These are phyloP conservation scores for Prunella vulgaris DNA, from an alignment of 257 asterid species.

Conservation along the genomic window DNA sequence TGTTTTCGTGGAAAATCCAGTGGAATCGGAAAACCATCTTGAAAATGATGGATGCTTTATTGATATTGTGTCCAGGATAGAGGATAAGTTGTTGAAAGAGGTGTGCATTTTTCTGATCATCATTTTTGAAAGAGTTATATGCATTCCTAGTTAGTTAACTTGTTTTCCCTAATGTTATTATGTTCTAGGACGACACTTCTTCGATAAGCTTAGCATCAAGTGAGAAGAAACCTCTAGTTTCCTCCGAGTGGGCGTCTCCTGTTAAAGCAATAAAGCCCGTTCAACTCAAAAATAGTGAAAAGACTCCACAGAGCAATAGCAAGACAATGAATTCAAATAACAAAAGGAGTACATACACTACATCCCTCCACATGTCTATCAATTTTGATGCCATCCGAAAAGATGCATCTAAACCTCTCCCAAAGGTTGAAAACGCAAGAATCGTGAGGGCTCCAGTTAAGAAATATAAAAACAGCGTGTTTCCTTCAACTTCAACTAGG, in stretches of 20 bases:
- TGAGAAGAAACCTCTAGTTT: slow-evolving; percentile 26
- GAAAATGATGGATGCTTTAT: slow-evolving; percentile 19
- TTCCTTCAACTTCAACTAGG: slow-evolving; percentile 38
- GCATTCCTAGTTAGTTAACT: slow-evolving; percentile 9
- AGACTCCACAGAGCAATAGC: slow-evolving; percentile 33
- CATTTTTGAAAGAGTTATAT: neutral
- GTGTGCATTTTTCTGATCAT: slow-evolving; percentile 20
- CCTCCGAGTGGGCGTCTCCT: slow-evolving; percentile 31
- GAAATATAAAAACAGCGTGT: slow-evolving; percentile 39
- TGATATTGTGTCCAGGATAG: slow-evolving; percentile 21
- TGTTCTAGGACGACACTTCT: slow-evolving; percentile 35
- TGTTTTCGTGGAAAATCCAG: slow-evolving; percentile 20
- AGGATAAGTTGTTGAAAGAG: slow-evolving; percentile 17
- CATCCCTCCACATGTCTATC: slow-evolving; percentile 62
- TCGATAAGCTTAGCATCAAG: slow-evolving; percentile 19
- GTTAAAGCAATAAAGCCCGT: slow-evolving; percentile 27
- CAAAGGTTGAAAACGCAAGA: slow-evolving; percentile 38
- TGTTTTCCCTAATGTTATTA: slow-evolving; percentile 1
- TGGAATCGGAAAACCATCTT: slow-evolving; percentile 17
- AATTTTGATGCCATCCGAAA: slow-evolving; percentile 31
- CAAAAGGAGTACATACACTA: slow-evolving; percentile 38
- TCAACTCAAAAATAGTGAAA: slow-evolving; percentile 30
- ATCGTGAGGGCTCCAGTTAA: slow-evolving; percentile 35
- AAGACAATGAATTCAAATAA: slow-evolving; percentile 24
- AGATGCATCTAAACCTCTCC: slow-evolving; percentile 34